Conservation (phyloP, 2,329 filamentous ascomycete genomes). For the Cryphonectria parasitica region DNA sequence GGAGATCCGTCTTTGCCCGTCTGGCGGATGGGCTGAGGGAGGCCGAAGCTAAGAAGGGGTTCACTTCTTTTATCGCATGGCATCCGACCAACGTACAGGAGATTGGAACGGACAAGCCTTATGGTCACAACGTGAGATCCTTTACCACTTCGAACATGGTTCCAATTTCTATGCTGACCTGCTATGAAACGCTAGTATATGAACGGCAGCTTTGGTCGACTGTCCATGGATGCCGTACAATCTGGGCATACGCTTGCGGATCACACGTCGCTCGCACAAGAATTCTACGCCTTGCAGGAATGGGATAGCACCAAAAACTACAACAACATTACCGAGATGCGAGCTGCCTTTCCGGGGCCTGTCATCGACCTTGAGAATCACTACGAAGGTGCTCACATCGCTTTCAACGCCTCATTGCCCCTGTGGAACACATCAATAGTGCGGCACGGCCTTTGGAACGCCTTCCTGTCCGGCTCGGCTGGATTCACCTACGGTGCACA, state of each 20-base stretch:
- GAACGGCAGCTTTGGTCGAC: conserved; percentile 11
- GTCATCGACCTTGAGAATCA: conserved; percentile 15
- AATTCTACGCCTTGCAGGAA: background rate
- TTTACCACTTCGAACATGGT: background rate
- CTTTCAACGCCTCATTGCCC: conserved; percentile 8
- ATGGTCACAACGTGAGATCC: conserved; percentile 10
- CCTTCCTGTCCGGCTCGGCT: conserved; percentile 7
- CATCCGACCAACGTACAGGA: conserved; percentile 7
- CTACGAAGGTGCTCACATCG: conserved; percentile 9
- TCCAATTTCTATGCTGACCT: background rate
- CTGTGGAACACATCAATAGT: conserved; percentile 9
- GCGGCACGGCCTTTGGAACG: conserved; percentile 17
- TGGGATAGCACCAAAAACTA: conserved; percentile 14
- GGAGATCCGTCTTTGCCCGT: conserved; percentile 4
- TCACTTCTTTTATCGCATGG: conserved; percentile 7
- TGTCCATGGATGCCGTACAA: conserved; percentile 14
- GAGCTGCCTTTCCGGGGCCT: conserved; percentile 10
- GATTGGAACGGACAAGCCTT: conserved; percentile 9
- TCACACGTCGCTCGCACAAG: background rate
- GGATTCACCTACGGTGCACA: conserved; percentile 16
- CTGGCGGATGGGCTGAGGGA: conserved; percentile 10
- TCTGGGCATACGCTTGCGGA: conserved; percentile 2
- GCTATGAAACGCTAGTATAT: background rate
- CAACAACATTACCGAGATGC: conserved; percentile 12
- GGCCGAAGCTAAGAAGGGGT: background rate